Conservation (phyloP, 345 rosid genomes). For the Combretum micranthum region DNA sequence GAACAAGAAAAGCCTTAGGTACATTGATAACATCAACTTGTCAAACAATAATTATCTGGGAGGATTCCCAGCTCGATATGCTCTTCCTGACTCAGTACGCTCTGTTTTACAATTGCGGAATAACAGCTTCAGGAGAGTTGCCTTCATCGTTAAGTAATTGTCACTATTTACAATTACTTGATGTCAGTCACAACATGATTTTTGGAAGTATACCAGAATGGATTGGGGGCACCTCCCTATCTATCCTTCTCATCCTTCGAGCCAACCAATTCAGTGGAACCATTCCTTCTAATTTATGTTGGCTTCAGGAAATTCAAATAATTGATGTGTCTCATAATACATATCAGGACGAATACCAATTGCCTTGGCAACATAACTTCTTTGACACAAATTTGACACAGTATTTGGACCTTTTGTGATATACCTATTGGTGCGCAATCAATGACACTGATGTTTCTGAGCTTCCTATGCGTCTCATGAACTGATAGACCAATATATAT, state of each 20-base stretch:
- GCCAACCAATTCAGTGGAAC: slow-evolving; percentile 10
- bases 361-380: neutral
- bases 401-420: too few species aligned
- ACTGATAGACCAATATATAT: too few species aligned
- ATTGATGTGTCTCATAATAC: slow-evolving; percentile 6
- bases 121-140: slow-evolving; percentile 8
- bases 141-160: slow-evolving; percentile 9
- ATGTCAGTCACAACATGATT: slow-evolving; percentile 12
- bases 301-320: slow-evolving; percentile 3
- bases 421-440: too few species aligned
- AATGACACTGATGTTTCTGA: too few species aligned
- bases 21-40: too few species aligned
- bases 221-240: slow-evolving; percentile 5
- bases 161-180: neutral
- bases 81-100: too few species aligned
- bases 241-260: slow-evolving; percentile 2
- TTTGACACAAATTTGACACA: too few species aligned
- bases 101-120: neutral
- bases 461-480: rapidly evolving
- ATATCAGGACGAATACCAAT: neutral
- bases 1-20: too few species aligned
- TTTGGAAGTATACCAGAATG: slow-evolving; percentile 12
- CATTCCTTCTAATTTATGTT: slow-evolving; percentile 17
- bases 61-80: too few species aligned
- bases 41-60: too few species aligned